Base-by-base conservation (phyloP, 1,139 yeast species). In the Blastobotrys buckinghamii region DNA sequence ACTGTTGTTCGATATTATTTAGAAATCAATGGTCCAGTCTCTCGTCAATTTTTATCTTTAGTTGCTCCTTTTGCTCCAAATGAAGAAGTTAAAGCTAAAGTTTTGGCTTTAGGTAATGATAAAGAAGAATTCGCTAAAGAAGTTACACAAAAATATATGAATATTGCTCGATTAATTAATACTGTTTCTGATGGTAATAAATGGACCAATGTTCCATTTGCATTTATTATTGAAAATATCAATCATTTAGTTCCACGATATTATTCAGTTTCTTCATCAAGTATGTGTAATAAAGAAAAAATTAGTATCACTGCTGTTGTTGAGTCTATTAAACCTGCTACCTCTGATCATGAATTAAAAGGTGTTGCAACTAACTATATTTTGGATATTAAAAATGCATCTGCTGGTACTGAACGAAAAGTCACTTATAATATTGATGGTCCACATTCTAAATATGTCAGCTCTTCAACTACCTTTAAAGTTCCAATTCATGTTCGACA, bases 311-410 rank as follows among this genome's bases (percentile, higher is more conserved):
- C 98, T 26, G 96, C 97, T 1, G 95, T 90, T 48, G 97, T 94
- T 48, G 98, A 92, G 71, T 78, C 82, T 40, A 80, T 82, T 62
- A 61, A 67, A 47, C 66, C 69, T 26, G 55, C 55, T 9, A 65
- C 63, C 24, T 56, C 67, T 40, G 76, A 74, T 53, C 77, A 71
- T 51, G 73, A 68, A 32, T 76, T 85, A 42, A 78, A 86, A 42
- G 98, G 98, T 63, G 97, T 92, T 36, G 82, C 95, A 29, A 92
- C 98, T 20, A 92, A 92, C 69, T 78, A 90, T 65, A 76, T 92
- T 58, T 80, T 84, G 62, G 77, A 88, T 62, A 75, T 89, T 54
- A 82, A 85, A 64, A 66, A 80, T 47, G 72, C 72, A n/a, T 82
- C 81, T 65, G 80, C 82, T 59, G 76, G 77, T 36, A 66, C 70